Evolutionary conservation across 176 grass and related monocot genomes (phyloP), one percentile per base, ranked within the genome.

Genomic region (Typha latifolia): DNA sequence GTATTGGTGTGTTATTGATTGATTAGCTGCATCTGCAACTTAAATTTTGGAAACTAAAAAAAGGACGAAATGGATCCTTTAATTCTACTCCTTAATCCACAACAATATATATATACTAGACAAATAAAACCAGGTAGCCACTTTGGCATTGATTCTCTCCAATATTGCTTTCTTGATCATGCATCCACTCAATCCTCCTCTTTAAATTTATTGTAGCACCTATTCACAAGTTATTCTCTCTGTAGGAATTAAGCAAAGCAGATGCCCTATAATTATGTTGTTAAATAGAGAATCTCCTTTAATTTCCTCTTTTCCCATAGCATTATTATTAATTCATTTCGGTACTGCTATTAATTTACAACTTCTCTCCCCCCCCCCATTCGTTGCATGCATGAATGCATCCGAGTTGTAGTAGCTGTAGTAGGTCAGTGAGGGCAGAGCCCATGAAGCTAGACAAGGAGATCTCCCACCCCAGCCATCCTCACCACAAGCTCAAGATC

Each of bases 391-490:
- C 0, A 26, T 26, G 24, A 26, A 37, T 37, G 34, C 34, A 37
- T 8, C 32, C 32, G 32, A 34, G 32, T 34, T 4, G 32, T 34
- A 37, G 34, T 6, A 37, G 34, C 6, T 6, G 34, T 6, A 37
- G 34, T 6, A 37, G 34, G 4, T 37, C 4, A 37, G 14, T 15
- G 59, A 68, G 67, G 51, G 24, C 29, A 61, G 34, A 61, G 48
- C n/a, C 3, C 48, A 79, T 79, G 77, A 79, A 79, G 77, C 32
- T 79, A 66, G 77, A 78, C 67, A 78, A 79, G 69, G 69, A 79
- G 69, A 51, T 72, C 12, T 3, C 50, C 56, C 77, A 79, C 49
- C 48, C 77, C 13, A 72, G 61, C 68, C 77, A 79, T 14, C 69
- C 77, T 3, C 52, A 79, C 18, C 77, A 79, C 77, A 79, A 66